phyloP scores from a whole-genome alignment of 345 rosid genomes.

The Tarenaya hassleriana region DNA sequence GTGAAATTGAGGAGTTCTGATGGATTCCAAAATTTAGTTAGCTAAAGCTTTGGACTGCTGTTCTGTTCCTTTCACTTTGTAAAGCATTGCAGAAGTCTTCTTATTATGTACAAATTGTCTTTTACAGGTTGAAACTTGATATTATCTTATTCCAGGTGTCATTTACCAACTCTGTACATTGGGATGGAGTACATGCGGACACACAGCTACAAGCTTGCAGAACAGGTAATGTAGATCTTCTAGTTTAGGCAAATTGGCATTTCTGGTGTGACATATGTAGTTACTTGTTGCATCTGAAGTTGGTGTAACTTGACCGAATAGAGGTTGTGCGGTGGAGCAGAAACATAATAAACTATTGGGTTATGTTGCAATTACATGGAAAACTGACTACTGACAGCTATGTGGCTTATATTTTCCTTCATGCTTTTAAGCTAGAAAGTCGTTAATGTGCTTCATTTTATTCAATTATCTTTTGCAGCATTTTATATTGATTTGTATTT shows the following conservation, averaged over 20 bases:
- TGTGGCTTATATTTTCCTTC: too few relatives aligned
- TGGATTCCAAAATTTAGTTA: neutral
- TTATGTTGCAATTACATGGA: too few relatives aligned
- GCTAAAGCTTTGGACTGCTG: neutral
- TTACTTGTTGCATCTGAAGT: neutral
- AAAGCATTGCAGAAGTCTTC: slow-evolving; percentile 38
- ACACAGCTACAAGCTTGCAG: slow-evolving; percentile 96
- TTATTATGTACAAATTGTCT: slow-evolving; percentile 41
- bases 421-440: too few relatives aligned
- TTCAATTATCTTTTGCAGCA: slow-evolving; percentile 8
- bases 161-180: slow-evolving; percentile 87
- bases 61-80: slow-evolving; percentile 5
- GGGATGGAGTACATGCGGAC: slow-evolving; percentile 99
- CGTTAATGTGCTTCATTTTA: neutral
- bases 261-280: neutral
- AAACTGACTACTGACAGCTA: too few relatives aligned
- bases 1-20: slow-evolving; percentile 3
- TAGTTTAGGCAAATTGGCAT: slow-evolving; percentile 19
- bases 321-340: too few relatives aligned
- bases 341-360: too few relatives aligned
- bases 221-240: too few relatives aligned
- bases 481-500: too few relatives aligned
- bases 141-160: slow-evolving; percentile 92
- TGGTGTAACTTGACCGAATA: too few relatives aligned
- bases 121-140: slow-evolving; percentile 69